Base-by-base conservation (phyloP, 768 basidiomycete genomes). In the Tephrocybe sp. region DNA sequence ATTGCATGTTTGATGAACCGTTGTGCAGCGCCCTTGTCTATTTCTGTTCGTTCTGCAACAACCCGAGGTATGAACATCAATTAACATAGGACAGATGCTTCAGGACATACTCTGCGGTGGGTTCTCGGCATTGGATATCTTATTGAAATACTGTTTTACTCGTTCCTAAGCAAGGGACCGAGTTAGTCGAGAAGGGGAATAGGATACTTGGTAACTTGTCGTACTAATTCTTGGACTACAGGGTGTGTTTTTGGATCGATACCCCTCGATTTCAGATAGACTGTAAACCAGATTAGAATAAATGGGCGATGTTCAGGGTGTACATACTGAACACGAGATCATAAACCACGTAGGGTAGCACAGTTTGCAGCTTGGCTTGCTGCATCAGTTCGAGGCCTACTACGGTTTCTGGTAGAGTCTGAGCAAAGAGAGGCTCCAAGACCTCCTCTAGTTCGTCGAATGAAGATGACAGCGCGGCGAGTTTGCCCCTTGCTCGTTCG, bases 1-100 rank as follows among this genome's bases (percentile, higher is more conserved):
- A 92, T 89, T 23, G 89, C 88, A 63, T 88, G 78, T 66, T 85
- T 88, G 65, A 94, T 93, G 68, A 94, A 94, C 26, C 92, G 82
- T 39, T 72, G 71, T 1, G 91, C 91, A 11, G 88, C 91, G 19
- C 72, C 82, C 65, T 87, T 89, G 77, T 94, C 91, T 52, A 93
- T 66, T n/a, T 73, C 71, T 30, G 65, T 62, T 42, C 68, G 68
- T 53, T 70, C 78, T 78, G 60, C 36, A 41, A 26, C 19, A 42
- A 39, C 32, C 36, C 19, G 38, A 22, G 41, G 30, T 40, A 48
- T 8, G 32, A 34, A 19, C 2, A 52, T 48, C 26, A 35, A 34
- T 50, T 39, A 49, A 34, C 12, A 11, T 34, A 30, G 33, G 48
- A 46, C 39, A 31, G 20, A 44, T 14, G 35, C 20, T 13, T 13